Percentiles rank a stretch among this genome's conserved stretches.
Evolutionary conservation across 345 rosid species (phyloP).

Genomic region (Carallia pectinifolia): DNA sequence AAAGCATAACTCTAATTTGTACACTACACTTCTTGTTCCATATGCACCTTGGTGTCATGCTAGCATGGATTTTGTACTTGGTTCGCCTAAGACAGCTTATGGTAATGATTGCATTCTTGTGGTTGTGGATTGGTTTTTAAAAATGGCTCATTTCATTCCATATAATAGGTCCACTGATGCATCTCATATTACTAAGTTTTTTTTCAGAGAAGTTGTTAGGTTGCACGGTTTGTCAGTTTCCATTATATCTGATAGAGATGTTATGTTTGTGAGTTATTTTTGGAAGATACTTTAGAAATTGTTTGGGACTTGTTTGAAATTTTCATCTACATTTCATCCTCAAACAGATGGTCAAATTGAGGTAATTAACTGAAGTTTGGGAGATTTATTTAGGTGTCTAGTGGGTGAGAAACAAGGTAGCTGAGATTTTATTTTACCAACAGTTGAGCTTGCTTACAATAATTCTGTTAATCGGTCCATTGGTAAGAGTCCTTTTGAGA

Average conservation of each 20-base stretch:
- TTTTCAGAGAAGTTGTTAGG: conserved; percentile 7
- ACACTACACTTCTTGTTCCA: neutral
- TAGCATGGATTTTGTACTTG: neutral
- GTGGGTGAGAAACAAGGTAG: no score
- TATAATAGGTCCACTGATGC: neutral
- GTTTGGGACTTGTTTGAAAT: no score
- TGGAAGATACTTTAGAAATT: no score
- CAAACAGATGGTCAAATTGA: no score
- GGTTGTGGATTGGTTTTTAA: neutral
- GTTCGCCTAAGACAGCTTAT: neutral
- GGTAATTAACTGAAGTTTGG: no score
- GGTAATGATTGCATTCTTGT: neutral
- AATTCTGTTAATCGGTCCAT: no score
- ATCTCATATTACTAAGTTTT: neutral
- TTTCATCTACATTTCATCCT: no score
- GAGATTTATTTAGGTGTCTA: no score
- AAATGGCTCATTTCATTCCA: neutral
- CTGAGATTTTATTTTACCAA: no score
- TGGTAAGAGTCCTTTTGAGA: no score
- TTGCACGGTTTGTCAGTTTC: neutral
- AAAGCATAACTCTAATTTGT: neutral
- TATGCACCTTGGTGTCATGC: neutral
- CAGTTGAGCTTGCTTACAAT: no score
- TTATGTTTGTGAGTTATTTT: no score
- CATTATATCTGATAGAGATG: neutral